Percentiles rank a stretch among this genome's conserved stretches.
These are phyloP conservation scores for Lodderomyces oxycetoniae DNA, from an alignment of 1,139 yeast genomes.

Conservation along the genomic window DNA sequence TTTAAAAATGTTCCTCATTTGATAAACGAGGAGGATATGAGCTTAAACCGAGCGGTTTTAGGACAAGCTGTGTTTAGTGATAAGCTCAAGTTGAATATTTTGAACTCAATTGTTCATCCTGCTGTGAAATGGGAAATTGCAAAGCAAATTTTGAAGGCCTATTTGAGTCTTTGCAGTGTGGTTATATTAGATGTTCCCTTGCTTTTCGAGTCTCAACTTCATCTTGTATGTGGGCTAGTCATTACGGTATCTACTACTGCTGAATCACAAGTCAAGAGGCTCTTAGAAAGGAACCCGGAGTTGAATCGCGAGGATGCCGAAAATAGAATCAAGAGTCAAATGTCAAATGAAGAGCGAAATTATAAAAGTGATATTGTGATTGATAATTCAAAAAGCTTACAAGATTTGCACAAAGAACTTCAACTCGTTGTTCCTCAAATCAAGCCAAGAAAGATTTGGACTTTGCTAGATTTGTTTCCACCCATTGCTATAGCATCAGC, in stretches of 20 bases:
- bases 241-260: slow-evolving; percentile 61
- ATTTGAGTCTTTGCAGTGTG: slow-evolving; percentile 43
- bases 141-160: slow-evolving; percentile 53
- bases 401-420: slow-evolving; percentile 45
- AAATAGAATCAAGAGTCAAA: slow-evolving; percentile 72
- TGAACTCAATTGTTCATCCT: slow-evolving; percentile 85
- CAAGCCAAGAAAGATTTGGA: slow-evolving; percentile 49
- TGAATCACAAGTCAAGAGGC: slow-evolving; percentile 56
- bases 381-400: slow-evolving; percentile 54
- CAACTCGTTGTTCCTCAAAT: slow-evolving; percentile 42
- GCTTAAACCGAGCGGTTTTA: slow-evolving; percentile 64
- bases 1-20: slow-evolving; percentile 60
- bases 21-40: slow-evolving; percentile 42
- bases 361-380: slow-evolving; percentile 61
- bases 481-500: slow-evolving; percentile 44
- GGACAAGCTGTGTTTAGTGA: slow-evolving; percentile 79
- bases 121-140: slow-evolving; percentile 72
- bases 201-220: slow-evolving; percentile 73
- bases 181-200: slow-evolving; percentile 88
- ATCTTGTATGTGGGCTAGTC: slow-evolving; percentile 65
- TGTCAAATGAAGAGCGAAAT: slow-evolving; percentile 58
- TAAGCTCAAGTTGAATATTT: slow-evolving; percentile 43
- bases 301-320: slow-evolving; percentile 62
- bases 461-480: slow-evolving; percentile 58
- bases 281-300: slow-evolving; percentile 63